A percentile compares a stretch with the other conserved stretches of the same genome.
These are phyloP conservation scores for Piloderma croceum DNA, from an alignment of 768 basidiomycete genomes.

Conservation along the genomic window DNA sequence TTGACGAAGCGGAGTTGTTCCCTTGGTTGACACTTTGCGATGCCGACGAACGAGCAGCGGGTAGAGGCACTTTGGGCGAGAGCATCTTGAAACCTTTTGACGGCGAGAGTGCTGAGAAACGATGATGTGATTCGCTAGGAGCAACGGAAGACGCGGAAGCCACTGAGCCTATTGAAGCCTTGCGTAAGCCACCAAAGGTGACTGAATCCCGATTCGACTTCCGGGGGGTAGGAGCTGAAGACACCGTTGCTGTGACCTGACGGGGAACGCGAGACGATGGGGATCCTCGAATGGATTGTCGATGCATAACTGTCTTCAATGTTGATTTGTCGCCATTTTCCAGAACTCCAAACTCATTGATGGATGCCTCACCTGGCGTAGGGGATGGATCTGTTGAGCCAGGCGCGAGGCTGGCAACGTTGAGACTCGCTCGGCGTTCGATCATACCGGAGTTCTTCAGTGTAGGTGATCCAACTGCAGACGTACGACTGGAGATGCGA, in stretches of 20 bases:
- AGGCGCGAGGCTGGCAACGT: constrained; percentile 39
- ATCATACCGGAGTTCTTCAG: constrained; percentile 51
- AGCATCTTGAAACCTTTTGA: constrained; percentile 80
- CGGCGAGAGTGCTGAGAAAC: constrained; percentile 80
- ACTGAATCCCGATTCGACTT: constrained; percentile 76
- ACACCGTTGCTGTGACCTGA: constrained; percentile 46
- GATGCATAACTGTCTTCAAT: constrained; percentile 42
- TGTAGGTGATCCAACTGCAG: constrained; percentile 69
- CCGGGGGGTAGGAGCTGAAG: constrained; percentile 46
- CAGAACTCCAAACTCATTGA: constrained; percentile 79
- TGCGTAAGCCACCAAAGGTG: constrained; percentile 71
- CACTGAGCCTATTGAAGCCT: constrained; percentile 79
- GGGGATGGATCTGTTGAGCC: constrained; percentile 67
- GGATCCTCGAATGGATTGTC: constrained; percentile 58
- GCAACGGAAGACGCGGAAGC: constrained; percentile 52
- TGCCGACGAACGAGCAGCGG: constrained; percentile 51
- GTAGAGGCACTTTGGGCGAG: constrained; percentile 68
- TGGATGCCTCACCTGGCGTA: constrained; percentile 41
- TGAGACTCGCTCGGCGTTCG: constrained; percentile 63
- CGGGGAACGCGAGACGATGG: constrained; percentile 68
- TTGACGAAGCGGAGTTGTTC: constrained; percentile 59
- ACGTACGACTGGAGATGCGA: constrained; percentile 81
- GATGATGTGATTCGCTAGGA: constrained; percentile 44
- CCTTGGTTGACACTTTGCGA: constrained; percentile 51
- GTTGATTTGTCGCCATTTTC: constrained; percentile 51